Conservation (phyloP, 2,329 filamentous ascomycete genomes). For the Rosellinia necatrix region DNA sequence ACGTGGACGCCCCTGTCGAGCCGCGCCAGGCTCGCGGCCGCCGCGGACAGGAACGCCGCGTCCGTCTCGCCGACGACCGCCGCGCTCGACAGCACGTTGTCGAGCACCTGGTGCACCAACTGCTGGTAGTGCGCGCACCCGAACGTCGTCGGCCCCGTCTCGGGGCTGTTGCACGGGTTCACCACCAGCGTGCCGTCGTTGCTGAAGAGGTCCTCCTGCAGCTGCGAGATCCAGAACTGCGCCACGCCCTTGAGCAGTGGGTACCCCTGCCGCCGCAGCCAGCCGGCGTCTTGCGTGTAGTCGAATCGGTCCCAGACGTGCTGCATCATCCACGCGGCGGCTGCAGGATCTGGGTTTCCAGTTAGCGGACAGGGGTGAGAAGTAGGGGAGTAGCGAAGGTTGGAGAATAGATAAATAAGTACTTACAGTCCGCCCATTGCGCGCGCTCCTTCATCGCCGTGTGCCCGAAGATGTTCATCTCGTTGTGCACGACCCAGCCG, state of each 20-base stretch:
- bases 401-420: too few relatives aligned
- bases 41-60: constrained; percentile 37
- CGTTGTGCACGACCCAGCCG: constrained; percentile 62
- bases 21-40: constrained; percentile 46
- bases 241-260: constrained; percentile 58
- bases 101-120: constrained; percentile 51
- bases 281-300: constrained; percentile 53
- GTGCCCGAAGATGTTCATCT: constrained; percentile 64
- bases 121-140: constrained; percentile 60
- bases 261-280: constrained; percentile 54
- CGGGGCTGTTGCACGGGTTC: constrained; percentile 63
- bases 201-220: constrained; percentile 54
- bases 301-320: constrained; percentile 63
- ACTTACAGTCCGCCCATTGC: constrained; percentile 40
- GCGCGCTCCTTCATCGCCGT: constrained; percentile 47
- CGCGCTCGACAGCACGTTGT: constrained; percentile 42
- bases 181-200: constrained; percentile 58
- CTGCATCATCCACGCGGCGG: constrained; percentile 63
- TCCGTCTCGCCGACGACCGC: constrained; percentile 34
- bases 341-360: constrained; percentile 43
- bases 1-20: constrained; percentile 42
- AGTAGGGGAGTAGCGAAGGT: not conserved
- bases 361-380: too few relatives aligned
- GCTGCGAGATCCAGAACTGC: constrained; percentile 60
- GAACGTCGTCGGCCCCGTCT: constrained; percentile 59